Evolutionary conservation across 768 basidiomycete species (phyloP).

Genomic region (Thelephora ganbajun): DNA sequence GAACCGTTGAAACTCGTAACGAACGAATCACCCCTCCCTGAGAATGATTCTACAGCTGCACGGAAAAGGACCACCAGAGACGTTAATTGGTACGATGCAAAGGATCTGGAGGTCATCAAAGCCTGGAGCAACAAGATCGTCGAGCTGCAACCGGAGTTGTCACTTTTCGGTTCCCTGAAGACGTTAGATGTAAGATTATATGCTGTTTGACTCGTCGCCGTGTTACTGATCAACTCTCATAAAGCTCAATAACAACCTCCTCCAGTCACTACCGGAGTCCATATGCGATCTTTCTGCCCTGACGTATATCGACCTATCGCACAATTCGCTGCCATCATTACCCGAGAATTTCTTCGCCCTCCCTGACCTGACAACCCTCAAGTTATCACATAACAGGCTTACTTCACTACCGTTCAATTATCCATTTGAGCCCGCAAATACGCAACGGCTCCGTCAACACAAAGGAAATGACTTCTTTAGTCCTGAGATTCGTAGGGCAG

Average conservation of each 20-base stretch:
- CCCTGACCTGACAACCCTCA: constrained; percentile 49
- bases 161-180: constrained; percentile 74
- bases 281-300: constrained; percentile 59
- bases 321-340: constrained; percentile 50
- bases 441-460: constrained; percentile 4
- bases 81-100: constrained; percentile 71
- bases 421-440: constrained; percentile 26
- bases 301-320: constrained; percentile 57
- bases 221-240: constrained; percentile 2
- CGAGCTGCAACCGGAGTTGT: constrained; percentile 72
- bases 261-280: constrained; percentile 44
- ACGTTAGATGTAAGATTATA: constrained; percentile 50
- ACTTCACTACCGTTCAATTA: constrained; percentile 45
- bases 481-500: constrained; percentile 46
- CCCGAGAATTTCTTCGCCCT: constrained; percentile 56
- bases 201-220: not conserved
- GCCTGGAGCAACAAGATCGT: constrained; percentile 70
- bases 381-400: constrained; percentile 59
- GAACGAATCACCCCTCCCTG: constrained; percentile 39
- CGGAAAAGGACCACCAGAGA: constrained; percentile 27
- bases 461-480: constrained; percentile 40
- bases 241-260: constrained; percentile 66
- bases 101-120: constrained; percentile 64
- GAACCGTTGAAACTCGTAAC: constrained; percentile 52
- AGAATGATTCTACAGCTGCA: constrained; percentile 19